phyloP scores from a whole-genome alignment of 192 early-diverging fungal species.

The Paraglomus occultum region DNA sequence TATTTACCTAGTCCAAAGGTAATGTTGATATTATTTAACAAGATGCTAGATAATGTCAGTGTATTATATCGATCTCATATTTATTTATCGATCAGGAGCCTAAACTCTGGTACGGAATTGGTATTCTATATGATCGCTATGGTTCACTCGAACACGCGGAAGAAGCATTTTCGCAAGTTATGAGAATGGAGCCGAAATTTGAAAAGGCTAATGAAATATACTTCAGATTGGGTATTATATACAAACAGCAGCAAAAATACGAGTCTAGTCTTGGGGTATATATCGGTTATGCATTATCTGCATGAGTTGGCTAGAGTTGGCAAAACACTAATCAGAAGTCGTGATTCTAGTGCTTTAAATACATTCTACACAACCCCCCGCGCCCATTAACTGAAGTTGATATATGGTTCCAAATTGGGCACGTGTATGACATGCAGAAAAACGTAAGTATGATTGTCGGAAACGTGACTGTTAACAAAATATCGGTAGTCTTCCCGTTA shows the following conservation, averaged over 20 bases:
- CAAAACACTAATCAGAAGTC: conserved; percentile 15
- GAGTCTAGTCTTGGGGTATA: conserved; percentile 65
- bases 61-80: not conserved
- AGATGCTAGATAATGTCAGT: not conserved
- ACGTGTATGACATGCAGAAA: conserved; percentile 93
- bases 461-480: not conserved
- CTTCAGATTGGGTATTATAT: conserved; percentile 96
- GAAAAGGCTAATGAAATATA: conserved; percentile 98
- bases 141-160: conserved; percentile 96
- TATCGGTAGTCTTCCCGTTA: not conserved
- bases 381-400: conserved; percentile 92
- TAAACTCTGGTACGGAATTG: conserved; percentile 99
- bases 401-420: conserved; percentile 99
- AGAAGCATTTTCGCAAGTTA: conserved; percentile 92
- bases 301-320: conserved; percentile 41
- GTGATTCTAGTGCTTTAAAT: conserved; percentile 74
- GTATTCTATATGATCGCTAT: conserved; percentile 96
- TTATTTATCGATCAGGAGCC: conserved; percentile 66
- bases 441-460: conserved; percentile 52
- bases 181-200: conserved; percentile 93
- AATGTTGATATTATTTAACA: conserved; percentile 14
- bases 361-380: conserved; percentile 85
- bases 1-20: conserved; percentile 89
- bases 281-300: conserved; percentile 11
- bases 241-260: conserved; percentile 88